A percentile compares a stretch with the other conserved stretches of the same genome.
Evolutionary conservation across 228 moss, liverwort and hornwort species (phyloP).

Genomic region (Sphagnum magellanicum): DNA sequence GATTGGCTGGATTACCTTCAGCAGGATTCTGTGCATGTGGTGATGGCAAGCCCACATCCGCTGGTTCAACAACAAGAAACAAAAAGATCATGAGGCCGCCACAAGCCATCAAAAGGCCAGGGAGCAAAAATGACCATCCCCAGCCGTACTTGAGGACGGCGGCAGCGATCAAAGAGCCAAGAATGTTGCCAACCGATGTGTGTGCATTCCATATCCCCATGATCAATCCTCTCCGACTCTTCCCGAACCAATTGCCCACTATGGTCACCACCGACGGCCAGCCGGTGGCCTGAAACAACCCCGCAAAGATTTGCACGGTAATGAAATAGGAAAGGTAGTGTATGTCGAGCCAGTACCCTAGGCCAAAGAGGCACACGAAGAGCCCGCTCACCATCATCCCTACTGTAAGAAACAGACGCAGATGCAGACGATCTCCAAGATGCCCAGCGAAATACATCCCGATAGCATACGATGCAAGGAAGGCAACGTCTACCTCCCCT

Average conservation of each 20-base stretch:
- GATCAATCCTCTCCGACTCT: slow-evolving; percentile 66
- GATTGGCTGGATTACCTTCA: slow-evolving; percentile 16
- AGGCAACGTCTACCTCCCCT: slow-evolving; percentile 83
- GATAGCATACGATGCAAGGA: slow-evolving; percentile 65
- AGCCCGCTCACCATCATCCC: slow-evolving; percentile 82
- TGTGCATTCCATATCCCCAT: slow-evolving; percentile 99
- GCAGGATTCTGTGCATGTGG: slow-evolving; percentile 30
- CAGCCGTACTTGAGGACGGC: slow-evolving; percentile 60
- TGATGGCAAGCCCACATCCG: slow-evolving; percentile 47
- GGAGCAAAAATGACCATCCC: slow-evolving; percentile 90
- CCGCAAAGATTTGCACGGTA: slow-evolving; percentile 64
- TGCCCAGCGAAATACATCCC: slow-evolving; percentile 98
- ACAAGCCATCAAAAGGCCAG: slow-evolving; percentile 46
- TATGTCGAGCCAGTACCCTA: slow-evolving; percentile 47
- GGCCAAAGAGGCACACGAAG: slow-evolving; percentile 73
- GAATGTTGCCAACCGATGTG: slow-evolving; percentile 78
- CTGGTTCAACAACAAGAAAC: slow-evolving; percentile 70
- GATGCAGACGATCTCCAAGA: slow-evolving; percentile 73
- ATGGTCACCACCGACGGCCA: slow-evolving; percentile 92
- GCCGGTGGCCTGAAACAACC: slow-evolving; percentile 76
- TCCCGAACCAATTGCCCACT: slow-evolving; percentile 87
- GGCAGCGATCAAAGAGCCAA: slow-evolving; percentile 74
- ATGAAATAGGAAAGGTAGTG: slow-evolving; percentile 63
- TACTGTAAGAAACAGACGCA: slow-evolving; percentile 57
- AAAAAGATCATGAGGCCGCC: slow-evolving; percentile 71